Evolutionary conservation across 2,329 filamentous ascomycete species (phyloP), one percentile per base, ranked within the genome.

Genomic region (Pezicula neosporulosa): DNA sequence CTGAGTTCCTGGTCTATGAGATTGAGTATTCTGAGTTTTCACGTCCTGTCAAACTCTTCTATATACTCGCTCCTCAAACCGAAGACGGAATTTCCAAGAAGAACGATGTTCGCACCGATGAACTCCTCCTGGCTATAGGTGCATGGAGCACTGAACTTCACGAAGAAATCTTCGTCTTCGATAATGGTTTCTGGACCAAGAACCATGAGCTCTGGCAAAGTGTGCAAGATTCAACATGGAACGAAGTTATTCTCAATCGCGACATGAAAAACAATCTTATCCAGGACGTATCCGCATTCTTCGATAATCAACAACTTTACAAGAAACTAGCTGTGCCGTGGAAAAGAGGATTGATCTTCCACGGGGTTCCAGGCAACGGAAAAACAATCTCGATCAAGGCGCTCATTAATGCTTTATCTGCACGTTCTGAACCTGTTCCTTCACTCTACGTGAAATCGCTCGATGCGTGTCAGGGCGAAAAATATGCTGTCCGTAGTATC

Each of bases 311-410:
- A 18, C 73, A 77, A 6, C 81, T 80, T 1, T 89, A 89, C 60
- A 66, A 72, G 13, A 70, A 75, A 41, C 71, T 88, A 18, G 75
- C 76, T 53, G 83, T 88, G 81, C 85, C 1, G 85, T 86, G 85
- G 88, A 89, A 74, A 70, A 60, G 85, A 19, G 85, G 85, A 0
- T 69, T 87, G 39, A 87, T 89, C 52, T 85, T 85, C 60, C 77
- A 87, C 54, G 85, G 83, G 0, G 78, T 82, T 0, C 83, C 77
- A 1, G 77, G 77, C n/a, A 88, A 88, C 51, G 85, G 85, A 6
- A 89, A 88, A 69, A 88, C 85, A 0, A 85, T 88, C 55, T 81
- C 77, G 28, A 83, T 88, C 70, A 88, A 87, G 68, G 85, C 85
- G 0, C 80, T 83, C 60, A 87, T 89, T 81, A 76, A 85, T 58